Conservation (phyloP, 2,329 filamentous ascomycete genomes). For the Apiospora pterosperma region DNA sequence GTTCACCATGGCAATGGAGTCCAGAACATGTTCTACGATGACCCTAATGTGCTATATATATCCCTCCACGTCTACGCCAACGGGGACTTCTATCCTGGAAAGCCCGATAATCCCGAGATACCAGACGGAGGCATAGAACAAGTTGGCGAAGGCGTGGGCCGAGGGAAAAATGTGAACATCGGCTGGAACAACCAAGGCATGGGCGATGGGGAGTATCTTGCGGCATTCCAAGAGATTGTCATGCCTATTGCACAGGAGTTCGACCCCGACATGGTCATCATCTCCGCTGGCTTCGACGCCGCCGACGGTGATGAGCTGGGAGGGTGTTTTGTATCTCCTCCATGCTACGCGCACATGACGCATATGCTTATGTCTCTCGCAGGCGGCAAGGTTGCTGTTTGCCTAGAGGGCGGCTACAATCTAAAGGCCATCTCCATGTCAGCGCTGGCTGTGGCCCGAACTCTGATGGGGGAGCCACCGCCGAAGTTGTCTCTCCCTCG, state of each 20-base stretch:
- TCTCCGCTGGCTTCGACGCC: slow-evolving; percentile 94
- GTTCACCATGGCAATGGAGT: slow-evolving; percentile 84
- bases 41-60: slow-evolving; percentile 93
- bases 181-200: slow-evolving; percentile 71
- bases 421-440: slow-evolving; percentile 89
- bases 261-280: slow-evolving; percentile 88
- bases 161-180: slow-evolving; percentile 64
- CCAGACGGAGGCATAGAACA: slow-evolving; percentile 61
- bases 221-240: slow-evolving; percentile 90
- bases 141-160: slow-evolving; percentile 50
- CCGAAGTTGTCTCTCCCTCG: slow-evolving; percentile 54
- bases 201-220: slow-evolving; percentile 96
- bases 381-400: slow-evolving; percentile 84
- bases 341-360: slow-evolving; percentile 97
- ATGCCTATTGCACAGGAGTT: slow-evolving; percentile 97
- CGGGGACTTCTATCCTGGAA: slow-evolving; percentile 80
- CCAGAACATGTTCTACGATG: slow-evolving; percentile 92
- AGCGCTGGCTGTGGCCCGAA: slow-evolving; percentile 84
- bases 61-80: slow-evolving; percentile 87
- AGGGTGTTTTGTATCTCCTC: slow-evolving; percentile 85
- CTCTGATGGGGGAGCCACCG: slow-evolving; percentile 93
- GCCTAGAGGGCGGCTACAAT: slow-evolving; percentile 95
- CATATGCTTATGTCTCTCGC: slow-evolving; percentile 98
- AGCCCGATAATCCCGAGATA: slow-evolving; percentile 52
- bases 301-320: slow-evolving; percentile 91